Percentiles rank a stretch among this genome's conserved stretches.
phyloP scores from a whole-genome alignment of 495 filamentous ascomycete genomes.

The Choiromyces venosus region DNA sequence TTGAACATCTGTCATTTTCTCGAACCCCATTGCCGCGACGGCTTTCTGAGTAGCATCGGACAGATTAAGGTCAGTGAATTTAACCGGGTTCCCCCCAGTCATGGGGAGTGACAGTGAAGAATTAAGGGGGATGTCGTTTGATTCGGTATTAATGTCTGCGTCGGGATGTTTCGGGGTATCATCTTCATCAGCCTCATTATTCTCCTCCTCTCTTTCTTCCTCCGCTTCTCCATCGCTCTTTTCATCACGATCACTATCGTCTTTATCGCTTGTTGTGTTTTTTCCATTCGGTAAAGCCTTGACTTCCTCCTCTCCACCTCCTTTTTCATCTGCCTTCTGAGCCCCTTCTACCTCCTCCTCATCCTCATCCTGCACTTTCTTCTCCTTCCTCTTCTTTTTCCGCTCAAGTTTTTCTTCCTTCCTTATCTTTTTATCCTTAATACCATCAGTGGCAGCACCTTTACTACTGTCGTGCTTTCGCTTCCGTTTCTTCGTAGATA shows the following conservation, averaged over 20 bases:
- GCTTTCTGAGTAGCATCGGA: conserved; percentile 82
- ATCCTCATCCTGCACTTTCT: conserved; percentile 16
- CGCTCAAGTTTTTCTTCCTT: conserved; percentile 38
- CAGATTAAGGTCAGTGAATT: conserved; percentile 77
- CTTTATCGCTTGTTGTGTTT: conserved; percentile 2
- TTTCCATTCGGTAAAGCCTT: conserved; percentile 10
- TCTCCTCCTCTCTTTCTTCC: conserved; percentile 46
- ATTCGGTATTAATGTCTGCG: conserved; percentile 10
- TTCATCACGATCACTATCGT: conserved; percentile 11
- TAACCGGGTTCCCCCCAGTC: conserved; percentile 51
- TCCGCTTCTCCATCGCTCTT: conserved; percentile 36
- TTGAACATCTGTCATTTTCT: conserved; percentile 95
- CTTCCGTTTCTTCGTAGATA: conserved; percentile 30
- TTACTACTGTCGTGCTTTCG: conserved; percentile 48
- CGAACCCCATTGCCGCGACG: conserved; percentile 85
- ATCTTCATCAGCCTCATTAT: conserved; percentile 36
- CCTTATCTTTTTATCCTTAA: conserved; percentile 35
- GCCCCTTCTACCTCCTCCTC: conserved; percentile 1
- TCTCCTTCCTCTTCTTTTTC: conserved; percentile 35
- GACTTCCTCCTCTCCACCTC: conserved; percentile 5
- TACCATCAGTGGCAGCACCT: conserved; percentile 5
- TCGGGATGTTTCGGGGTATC: conserved; percentile 13
- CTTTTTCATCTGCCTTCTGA: not conserved
- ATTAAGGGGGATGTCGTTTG: conserved; percentile 50
- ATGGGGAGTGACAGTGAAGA: conserved; percentile 54